Evolutionary conservation across 2,329 filamentous ascomycete species (phyloP), one percentile per base, ranked within the genome.

Genomic region (Penicillium sp.): DNA sequence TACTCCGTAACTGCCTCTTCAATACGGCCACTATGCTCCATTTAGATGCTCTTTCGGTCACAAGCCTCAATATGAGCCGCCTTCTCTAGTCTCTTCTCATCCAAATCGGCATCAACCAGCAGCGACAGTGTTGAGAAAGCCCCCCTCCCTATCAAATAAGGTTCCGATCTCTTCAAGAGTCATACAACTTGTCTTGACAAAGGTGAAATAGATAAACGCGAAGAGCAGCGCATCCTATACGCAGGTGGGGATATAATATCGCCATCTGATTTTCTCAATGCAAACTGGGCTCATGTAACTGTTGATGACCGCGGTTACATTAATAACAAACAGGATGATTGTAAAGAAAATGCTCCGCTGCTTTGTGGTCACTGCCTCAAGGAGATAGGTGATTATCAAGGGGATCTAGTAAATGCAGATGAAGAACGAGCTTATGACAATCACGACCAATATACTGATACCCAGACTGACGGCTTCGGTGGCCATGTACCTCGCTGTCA

Each of bases 361-460:
- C 38, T 54, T 54, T 4, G 51, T 54, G 7, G 51, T 54, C 13
- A 54, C 35, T 8, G 51, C 44, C 13, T 54, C 35, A 5, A 54
- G 35, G 1, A 31, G 51, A 17, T 54, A 54, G 3, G 51, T 30
- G 19, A 54, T 29, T 1, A 54, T 30, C 13, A 54, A 23, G 2
- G 51, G 51, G 15, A 54, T 19, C 51, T n/a, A 54, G 23, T 30
- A 54, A 54, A 54, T 38, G 19, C 29, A 38, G 13, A 44, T 23
- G 51, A 54, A 54, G 51, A 54, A 54, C 15, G 17, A 21, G 8
- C 23, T 15, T 9, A 11, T 5, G 31, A 54, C 11, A 30, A 54
- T 54, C 51, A 54, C 44, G 11, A 54, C 35, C 5, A 54, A 31
- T 2, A 54, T 30, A 2, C 51, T 30, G 23, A 54, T 54, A 2